A percentile compares a stretch with the other conserved stretches of the same genome.
phyloP scores from a whole-genome alignment of 352 stramenopile species.

The Pythium pyrilobum region DNA sequence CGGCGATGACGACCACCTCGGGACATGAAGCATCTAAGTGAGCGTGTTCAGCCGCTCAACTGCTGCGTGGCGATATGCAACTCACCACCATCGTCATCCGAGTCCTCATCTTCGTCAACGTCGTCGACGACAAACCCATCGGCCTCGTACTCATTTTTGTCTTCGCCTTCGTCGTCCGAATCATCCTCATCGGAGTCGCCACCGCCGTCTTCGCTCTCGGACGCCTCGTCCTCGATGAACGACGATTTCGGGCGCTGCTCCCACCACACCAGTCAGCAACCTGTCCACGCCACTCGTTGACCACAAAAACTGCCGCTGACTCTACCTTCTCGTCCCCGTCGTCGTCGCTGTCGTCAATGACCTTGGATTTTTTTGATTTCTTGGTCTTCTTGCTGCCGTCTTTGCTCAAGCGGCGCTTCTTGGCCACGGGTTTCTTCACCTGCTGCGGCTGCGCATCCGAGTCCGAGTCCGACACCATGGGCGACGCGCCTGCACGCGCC shows the following conservation, averaged over 20 bases:
- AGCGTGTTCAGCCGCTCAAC: conserved; percentile 3
- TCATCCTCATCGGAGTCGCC: conserved; percentile 57
- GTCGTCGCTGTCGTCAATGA: conserved; percentile 52
- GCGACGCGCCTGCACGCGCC: conserved; percentile 58
- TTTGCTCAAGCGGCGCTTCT: conserved; percentile 73
- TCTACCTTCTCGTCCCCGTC: conserved; percentile 51
- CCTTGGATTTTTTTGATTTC: conserved; percentile 58
- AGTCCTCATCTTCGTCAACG: conserved; percentile 61
- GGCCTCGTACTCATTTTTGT: conserved; percentile 87
- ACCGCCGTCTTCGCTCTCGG: conserved; percentile 72
- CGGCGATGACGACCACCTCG: conserved; percentile 55
- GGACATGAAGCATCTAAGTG: conserved; percentile 7
- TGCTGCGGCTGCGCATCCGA: conserved; percentile 53
- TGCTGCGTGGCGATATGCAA: neutral
- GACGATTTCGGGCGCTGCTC: conserved; percentile 66
- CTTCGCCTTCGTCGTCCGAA: conserved; percentile 79
- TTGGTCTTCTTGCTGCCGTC: conserved; percentile 45
- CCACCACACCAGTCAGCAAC: neutral
- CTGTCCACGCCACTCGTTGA: too few relatives aligned
- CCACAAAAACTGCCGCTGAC: neutral
- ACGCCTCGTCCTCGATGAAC: conserved; percentile 88
- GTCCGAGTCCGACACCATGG: conserved; percentile 82
- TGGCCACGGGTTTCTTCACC: conserved; percentile 23
- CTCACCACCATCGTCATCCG: conserved; percentile 65
- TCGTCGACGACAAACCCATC: conserved; percentile 88